These are phyloP conservation scores for Solanum bukasovii DNA, from an alignment of 257 asterid genomes.

Conservation along the genomic window DNA sequence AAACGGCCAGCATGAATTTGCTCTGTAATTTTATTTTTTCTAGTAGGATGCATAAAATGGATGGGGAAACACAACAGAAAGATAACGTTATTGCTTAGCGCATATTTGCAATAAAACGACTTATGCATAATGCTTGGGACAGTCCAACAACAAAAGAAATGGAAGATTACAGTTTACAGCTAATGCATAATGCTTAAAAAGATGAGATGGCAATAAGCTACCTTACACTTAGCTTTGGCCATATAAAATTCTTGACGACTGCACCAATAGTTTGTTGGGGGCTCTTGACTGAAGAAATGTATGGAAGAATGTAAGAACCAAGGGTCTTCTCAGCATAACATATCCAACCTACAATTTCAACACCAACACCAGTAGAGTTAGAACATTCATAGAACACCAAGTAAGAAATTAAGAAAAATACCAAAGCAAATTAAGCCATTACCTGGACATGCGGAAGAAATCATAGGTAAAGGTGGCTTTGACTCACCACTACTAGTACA, in stretches of 20 bases:
- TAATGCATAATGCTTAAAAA: not conserved
- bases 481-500: constrained; percentile 31
- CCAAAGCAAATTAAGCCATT: not conserved
- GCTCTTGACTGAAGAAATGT: constrained; percentile 92
- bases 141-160: not conserved
- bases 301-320: constrained; percentile 84
- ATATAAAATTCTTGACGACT: constrained; percentile 54
- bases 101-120: not conserved
- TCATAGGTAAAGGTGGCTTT: constrained; percentile 55
- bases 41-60: not conserved
- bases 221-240: constrained; percentile 57
- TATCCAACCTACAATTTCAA: constrained; percentile 74
- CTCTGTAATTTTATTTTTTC: not conserved
- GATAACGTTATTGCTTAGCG: not conserved
- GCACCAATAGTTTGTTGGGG: constrained; percentile 97
- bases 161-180: not conserved
- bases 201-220: constrained; percentile 6
- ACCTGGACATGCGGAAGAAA: constrained; percentile 99
- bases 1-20: not conserved
- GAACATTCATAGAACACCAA: not conserved
- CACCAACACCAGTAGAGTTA: not conserved
- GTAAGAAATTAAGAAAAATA: not conserved
- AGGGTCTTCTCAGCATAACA: constrained; percentile 98
- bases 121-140: not conserved
- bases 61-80: not conserved